Percentiles rank a stretch among this genome's conserved stretches.
Evolutionary conservation across 306 rosid genomes (phyloP).

Genomic region (Senna tora): DNA sequence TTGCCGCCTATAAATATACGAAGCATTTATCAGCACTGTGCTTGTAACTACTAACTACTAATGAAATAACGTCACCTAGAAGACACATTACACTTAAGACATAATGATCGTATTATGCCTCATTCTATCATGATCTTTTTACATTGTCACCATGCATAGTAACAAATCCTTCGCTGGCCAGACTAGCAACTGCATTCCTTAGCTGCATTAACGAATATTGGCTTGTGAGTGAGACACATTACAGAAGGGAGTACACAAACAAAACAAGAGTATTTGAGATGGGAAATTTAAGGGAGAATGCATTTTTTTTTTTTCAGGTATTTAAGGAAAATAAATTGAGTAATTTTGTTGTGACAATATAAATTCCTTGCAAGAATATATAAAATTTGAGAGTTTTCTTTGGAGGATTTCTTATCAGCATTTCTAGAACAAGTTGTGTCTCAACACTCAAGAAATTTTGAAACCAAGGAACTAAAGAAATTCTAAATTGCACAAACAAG

Average conservation of each 20-base stretch:
- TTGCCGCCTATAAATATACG: background rate
- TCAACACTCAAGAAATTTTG: too few relatives aligned
- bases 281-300: too few relatives aligned
- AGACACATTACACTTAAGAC: constrained; percentile 1
- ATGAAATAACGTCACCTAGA: constrained; percentile 15
- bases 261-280: too few relatives aligned
- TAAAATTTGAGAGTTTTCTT: too few relatives aligned
- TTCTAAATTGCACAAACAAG: too few relatives aligned
- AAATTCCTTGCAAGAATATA: too few relatives aligned
- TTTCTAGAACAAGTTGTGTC: too few relatives aligned
- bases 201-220: constrained; percentile 55
- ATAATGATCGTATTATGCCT: background rate
- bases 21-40: background rate
- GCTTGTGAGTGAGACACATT: constrained; percentile 21
- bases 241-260: background rate
- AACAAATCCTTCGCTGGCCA: constrained; percentile 82
- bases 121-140: constrained; percentile 60
- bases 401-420: too few relatives aligned
- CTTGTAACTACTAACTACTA: background rate
- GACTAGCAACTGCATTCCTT: constrained; percentile 67
- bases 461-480: too few relatives aligned
- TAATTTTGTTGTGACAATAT: too few relatives aligned
- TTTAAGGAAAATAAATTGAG: too few relatives aligned
- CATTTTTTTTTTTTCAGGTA: too few relatives aligned
- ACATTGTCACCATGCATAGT: constrained; percentile 73